Conservation (phyloP, 306 rosid genomes). For the Quercus ilex region DNA sequence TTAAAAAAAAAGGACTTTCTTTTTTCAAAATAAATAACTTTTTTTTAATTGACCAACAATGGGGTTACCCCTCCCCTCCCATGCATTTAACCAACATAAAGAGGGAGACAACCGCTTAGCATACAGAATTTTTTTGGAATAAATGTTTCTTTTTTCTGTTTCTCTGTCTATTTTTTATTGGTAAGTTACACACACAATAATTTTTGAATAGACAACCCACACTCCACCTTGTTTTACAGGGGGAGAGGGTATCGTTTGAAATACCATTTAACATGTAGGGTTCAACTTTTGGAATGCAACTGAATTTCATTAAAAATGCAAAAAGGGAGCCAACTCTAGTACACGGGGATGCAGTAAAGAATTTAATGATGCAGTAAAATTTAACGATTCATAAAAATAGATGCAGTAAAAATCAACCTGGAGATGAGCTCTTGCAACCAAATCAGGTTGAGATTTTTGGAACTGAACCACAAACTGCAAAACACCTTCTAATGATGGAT, state of each 20-base stretch:
- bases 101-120: background rate
- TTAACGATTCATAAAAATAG: constrained; percentile 10
- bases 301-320: too few species aligned
- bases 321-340: too few species aligned
- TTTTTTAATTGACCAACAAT: background rate
- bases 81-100: background rate
- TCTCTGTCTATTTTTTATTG: too few species aligned
- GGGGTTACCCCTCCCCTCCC: background rate
- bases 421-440: constrained; percentile 94
- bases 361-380: too few species aligned
- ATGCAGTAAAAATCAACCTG: constrained; percentile 53
- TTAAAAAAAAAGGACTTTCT: background rate
- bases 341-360: too few species aligned
- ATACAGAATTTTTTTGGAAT: background rate
- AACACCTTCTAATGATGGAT: constrained; percentile 64
- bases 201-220: too few species aligned
- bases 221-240: too few species aligned
- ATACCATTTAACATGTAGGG: too few species aligned
- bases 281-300: too few species aligned
- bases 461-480: constrained; percentile 82
- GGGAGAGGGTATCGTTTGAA: too few species aligned
- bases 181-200: too few species aligned
- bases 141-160: background rate
- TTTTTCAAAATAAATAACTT: background rate
- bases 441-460: constrained; percentile 87